Evolutionary conservation across 495 filamentous ascomycete species (phyloP).

Genomic region (Gamarada debralockiae): DNA sequence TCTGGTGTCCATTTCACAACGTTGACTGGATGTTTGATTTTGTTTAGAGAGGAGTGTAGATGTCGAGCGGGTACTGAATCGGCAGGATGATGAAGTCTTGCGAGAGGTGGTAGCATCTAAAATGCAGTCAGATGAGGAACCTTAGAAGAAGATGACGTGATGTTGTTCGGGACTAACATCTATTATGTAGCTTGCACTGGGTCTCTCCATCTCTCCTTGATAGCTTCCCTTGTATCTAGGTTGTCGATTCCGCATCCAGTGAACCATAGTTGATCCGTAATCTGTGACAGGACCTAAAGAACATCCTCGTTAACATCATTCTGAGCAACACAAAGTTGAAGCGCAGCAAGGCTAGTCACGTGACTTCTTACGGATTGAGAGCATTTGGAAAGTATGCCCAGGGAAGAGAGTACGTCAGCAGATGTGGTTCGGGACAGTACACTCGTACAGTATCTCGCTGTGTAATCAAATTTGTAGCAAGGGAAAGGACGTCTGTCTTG

Average conservation of each 20-base stretch:
- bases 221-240: slow-evolving; percentile 68
- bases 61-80: slow-evolving; percentile 86
- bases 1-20: slow-evolving; percentile 98
- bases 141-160: not conserved
- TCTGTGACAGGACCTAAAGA: slow-evolving; percentile 79
- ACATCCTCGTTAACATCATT: not conserved
- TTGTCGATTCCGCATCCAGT: slow-evolving; percentile 86
- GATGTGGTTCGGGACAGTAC: too few species aligned
- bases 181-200: slow-evolving; percentile 81
- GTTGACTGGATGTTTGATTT: slow-evolving; percentile 94
- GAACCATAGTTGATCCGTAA: slow-evolving; percentile 87
- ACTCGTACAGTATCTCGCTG: too few species aligned
- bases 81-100: slow-evolving; percentile 63
- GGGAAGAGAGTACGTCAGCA: too few species aligned
- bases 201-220: slow-evolving; percentile 72
- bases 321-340: too few species aligned
- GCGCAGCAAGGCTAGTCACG: too few species aligned
- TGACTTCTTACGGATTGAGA: too few species aligned
- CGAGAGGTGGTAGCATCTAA: slow-evolving; percentile 84
- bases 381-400: too few species aligned
- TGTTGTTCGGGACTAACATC: slow-evolving; percentile 60
- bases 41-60: slow-evolving; percentile 93
- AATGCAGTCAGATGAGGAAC: slow-evolving; percentile 20
- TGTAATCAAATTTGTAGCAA: too few species aligned
- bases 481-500: too few species aligned